Base-by-base conservation (phyloP, 2,329 filamentous ascomycete genomes). In the Alternaria brassicicola region DNA sequence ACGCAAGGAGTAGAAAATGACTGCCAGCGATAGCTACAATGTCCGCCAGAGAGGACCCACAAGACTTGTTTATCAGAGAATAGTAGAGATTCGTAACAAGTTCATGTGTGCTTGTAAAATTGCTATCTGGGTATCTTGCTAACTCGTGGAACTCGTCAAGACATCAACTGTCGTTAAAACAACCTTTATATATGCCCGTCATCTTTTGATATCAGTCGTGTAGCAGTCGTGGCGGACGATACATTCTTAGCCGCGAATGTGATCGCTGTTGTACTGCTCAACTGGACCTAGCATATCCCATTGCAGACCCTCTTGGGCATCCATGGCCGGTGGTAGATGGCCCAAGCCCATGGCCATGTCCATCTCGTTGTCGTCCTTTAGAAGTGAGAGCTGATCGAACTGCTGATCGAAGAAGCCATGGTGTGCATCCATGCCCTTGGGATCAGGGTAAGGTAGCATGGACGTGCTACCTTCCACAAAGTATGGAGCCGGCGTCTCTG, bases 401-500 rank as follows among this genome's bases (percentile, higher is more conserved):
- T 57, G 60, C 33, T 54, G 57, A 12, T 63, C 60, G 33, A 61
- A 62, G 10, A 55, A 17, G 19, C 39, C 45, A n/a, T 30, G 9
- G 1, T 52, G 39, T 6, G 19, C 25, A 25, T 55, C 59, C 7
- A 43, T 31, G 23, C 26, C 15, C 43, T 65, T 65, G 10, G 33
- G 5, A 7, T 49, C 59, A n/a, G 17, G 8, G 36, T 50, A 31
- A 6, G 57, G 43, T 12, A 52, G 51, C 31, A 52, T 45, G 6
- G 55, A 45, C 41, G 64, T 56, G 26, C 33, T 41, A 19, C 50
- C 56, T 12, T 67, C 62, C 4, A 42, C 39, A 38, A 66, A 69
- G 33, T 72, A 74, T 6, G 66, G 66, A 41, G 63, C 59, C 1
- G 73, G 73, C 15, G 73, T 75, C 54, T 74, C 69, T 21, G 72